Evolutionary conservation across 2,329 filamentous ascomycete genomes (phyloP), one percentile per base, ranked within the genome.

Genomic region (Cordyceps farinosa): DNA sequence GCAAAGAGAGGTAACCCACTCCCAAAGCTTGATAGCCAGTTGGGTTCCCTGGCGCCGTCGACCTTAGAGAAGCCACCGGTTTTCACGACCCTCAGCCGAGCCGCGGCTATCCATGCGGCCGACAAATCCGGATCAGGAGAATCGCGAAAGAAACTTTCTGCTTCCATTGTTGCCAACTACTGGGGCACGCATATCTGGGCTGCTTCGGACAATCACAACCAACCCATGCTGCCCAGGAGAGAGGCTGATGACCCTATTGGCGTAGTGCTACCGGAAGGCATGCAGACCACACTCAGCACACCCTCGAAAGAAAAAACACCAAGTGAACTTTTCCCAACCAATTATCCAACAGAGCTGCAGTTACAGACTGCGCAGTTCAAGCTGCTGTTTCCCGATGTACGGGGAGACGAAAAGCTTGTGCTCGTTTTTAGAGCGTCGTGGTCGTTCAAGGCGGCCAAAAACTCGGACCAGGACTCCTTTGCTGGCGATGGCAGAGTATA

Each of bases 371-470:
- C 92, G 2, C 95, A 98, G 72, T 99, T 99, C 73, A 85, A 92
- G 8, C 87, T 97, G 61, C 80, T 99, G 0, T 99, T 99, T 76
- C 93, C 94, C 0, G 85, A 87, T 65, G 90, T 92, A 0, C 84
- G 88, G 3, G 80, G 85, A 36, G 85, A 90, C 22, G 92, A 98
- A 71, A 92, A 92, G 73, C 81, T 97, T 8, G 88, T 97, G 3
- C 82, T 98, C 56, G 95, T 99, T 2, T 98, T 98, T 78, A 87
- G 93, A 52, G 94, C 93, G 17, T 91, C 92, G 0, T 99, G 95
- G 92, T 80, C 78, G 48, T 86, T 83, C 66, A 79, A 81, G 22
- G 76, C 70, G 36, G 72, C 79, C 10, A 76, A 78, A 30, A 76
- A 78, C 22, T 76, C 78, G 8, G 74, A 76, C 3, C 75, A 72